Evolutionary conservation across 1,284 basidiomycete species (phyloP), one percentile per base, ranked within the genome.

Genomic region (Cutaneotrichosporon cutaneum): DNA sequence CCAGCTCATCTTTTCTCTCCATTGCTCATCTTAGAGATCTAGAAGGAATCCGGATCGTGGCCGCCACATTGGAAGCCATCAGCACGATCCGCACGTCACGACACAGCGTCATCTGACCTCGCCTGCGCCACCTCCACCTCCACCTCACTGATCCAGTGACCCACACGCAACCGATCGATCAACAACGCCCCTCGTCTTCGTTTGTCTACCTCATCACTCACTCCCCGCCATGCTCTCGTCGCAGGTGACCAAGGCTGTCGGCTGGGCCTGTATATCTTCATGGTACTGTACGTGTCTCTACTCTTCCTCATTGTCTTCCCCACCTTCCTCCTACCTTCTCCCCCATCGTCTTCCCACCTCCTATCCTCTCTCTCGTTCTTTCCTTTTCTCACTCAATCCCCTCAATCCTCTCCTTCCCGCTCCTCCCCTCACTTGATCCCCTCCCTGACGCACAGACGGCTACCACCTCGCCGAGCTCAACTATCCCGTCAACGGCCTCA

Each of bases 381-480:
- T n/a, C 18, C 39, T 55, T 11, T 14, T 16, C 44, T 16, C 32
- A 4, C 14, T 32, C 21, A 18, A 13, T 14, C 36, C 30, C 13
- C 44, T 53, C n/a, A n/a, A n/a, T n/a, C n/a, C n/a, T n/a, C n/a
- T n/a, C n/a, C n/a, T n/a, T 21, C 13, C 30, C 21, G 35, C 26
- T 22, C 11, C 18, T 26, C 18, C 42, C 14, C 44, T 16, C 32
- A 4, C 14, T 32, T 21, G 21, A 13, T 14, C 36, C 30, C 13
- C 44, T 53, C n/a, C 3, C 35, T 27, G 36, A 53, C 54, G 21
- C 18, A 9, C 62, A 78, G 77, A 80, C 64, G 81, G 81, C 22
- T 82, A 78, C 68, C 92, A 94, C 75, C 88, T 92, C 55, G 90
- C 90, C 5, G 90, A 88, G 33, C 85, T 94, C 62, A 94, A 94